Percentiles rank a stretch among this genome's conserved stretches.
phyloP scores from a whole-genome alignment of 306 rosid genomes.

The Geum urbanum region DNA sequence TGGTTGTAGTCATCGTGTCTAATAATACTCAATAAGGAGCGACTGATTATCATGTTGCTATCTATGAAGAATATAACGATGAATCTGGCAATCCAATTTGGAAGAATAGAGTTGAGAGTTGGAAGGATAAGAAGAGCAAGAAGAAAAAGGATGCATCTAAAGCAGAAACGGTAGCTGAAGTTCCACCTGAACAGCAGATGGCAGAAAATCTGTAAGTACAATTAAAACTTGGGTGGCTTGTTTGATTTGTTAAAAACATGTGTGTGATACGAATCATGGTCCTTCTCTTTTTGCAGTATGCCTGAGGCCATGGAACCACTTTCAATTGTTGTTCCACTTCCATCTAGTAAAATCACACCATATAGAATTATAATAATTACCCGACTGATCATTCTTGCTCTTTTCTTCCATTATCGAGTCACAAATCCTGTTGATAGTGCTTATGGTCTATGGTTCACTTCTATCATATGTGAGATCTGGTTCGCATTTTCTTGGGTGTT shows the following conservation, averaged over 20 bases:
- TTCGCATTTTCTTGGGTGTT: conserved; percentile 93
- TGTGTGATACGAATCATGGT: conserved; percentile 16
- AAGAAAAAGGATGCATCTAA: conserved; percentile 64
- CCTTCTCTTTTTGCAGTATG: conserved; percentile 47
- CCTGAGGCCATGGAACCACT: conserved; percentile 58
- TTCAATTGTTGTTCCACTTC: conserved; percentile 57
- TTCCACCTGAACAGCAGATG: conserved; percentile 84
- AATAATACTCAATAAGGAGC: conserved; percentile 9
- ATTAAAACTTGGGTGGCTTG: neutral
- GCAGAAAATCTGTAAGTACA: conserved; percentile 63
- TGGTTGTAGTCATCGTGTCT: conserved; percentile 15
- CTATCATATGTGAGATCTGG: conserved; percentile 96
- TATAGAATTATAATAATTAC: conserved; percentile 60
- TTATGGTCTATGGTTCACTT: conserved; percentile 91
- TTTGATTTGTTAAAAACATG: neutral
- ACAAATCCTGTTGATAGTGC: conserved; percentile 95
- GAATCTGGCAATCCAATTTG: conserved; percentile 95
- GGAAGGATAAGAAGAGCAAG: conserved; percentile 92
- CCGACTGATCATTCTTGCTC: conserved; percentile 70
- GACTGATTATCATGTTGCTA: conserved; percentile 19
- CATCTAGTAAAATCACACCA: conserved; percentile 60
- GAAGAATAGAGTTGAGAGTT: conserved; percentile 97
- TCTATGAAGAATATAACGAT: conserved; percentile 64
- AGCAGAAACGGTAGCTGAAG: conserved; percentile 45
- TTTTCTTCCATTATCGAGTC: conserved; percentile 90